These are phyloP conservation scores for Podaxis carcinomalis DNA, from an alignment of 768 basidiomycete genomes.

Conservation along the genomic window DNA sequence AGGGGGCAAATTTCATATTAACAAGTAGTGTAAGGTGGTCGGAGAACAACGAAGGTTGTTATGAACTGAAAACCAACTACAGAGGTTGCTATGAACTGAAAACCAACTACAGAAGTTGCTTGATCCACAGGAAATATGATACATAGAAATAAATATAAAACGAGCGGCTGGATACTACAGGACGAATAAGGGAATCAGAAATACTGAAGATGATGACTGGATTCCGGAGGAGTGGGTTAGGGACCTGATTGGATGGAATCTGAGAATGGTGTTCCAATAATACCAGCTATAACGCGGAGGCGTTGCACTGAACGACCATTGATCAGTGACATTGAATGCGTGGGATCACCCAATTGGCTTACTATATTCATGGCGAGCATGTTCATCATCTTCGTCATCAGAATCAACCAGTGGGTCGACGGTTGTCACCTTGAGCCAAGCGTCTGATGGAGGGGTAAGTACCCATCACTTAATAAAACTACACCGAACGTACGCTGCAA, in stretches of 20 bases:
- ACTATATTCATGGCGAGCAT: slow-evolving; percentile 66
- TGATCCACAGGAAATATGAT: background rate
- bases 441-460: slow-evolving; percentile 40
- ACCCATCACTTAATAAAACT: background rate
- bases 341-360: slow-evolving; percentile 16
- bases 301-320: slow-evolving; percentile 6
- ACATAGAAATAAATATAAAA: slow-evolving; percentile 7
- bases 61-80: too few relatives aligned
- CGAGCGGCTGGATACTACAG: background rate
- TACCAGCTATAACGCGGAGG: slow-evolving; percentile 5
- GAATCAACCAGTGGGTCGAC: slow-evolving; percentile 75
- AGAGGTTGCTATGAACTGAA: too few relatives aligned
- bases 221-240: background rate
- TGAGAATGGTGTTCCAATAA: background rate
- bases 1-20: background rate
- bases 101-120: too few relatives aligned
- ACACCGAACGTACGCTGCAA: slow-evolving; percentile 53
- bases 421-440: slow-evolving; percentile 64
- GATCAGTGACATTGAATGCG: background rate
- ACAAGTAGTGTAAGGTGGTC: background rate
- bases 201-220: slow-evolving; percentile 1
- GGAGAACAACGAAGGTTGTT: background rate
- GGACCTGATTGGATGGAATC: background rate
- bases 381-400: slow-evolving; percentile 69
- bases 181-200: background rate